Evolutionary conservation across 2,329 filamentous ascomycete species (phyloP).

Genomic region (Hymenoscyphus occultus): DNA sequence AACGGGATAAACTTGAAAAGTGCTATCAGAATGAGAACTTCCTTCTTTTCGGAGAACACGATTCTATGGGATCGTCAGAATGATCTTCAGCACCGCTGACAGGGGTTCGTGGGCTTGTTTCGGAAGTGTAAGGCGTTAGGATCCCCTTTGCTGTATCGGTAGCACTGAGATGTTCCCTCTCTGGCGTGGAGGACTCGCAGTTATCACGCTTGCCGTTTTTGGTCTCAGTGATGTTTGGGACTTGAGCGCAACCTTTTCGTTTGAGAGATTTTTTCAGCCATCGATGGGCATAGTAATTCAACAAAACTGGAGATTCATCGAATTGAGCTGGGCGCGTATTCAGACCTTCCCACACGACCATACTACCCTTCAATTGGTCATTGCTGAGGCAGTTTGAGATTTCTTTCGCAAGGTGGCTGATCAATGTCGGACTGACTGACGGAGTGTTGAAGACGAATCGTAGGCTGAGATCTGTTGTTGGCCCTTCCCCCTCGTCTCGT

Average conservation of each 20-base stretch:
- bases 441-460: slow-evolving; percentile 9
- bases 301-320: not conserved
- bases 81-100: not conserved
- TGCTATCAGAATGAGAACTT: not conserved
- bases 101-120: not conserved
- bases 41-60: not conserved
- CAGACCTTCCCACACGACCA: slow-evolving; percentile 2
- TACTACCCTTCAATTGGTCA: slow-evolving; percentile 1
- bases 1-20: too few relatives aligned
- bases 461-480: not conserved
- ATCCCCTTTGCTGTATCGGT: not conserved
- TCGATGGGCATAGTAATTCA: not conserved
- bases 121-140: not conserved
- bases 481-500: not conserved
- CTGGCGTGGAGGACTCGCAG: not conserved
- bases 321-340: not conserved
- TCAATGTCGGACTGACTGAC: not conserved
- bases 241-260: not conserved
- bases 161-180: not conserved
- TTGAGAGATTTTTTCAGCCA: not conserved
- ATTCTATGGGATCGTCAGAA: not conserved
- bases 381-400: not conserved
- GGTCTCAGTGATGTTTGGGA: not conserved
- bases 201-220: not conserved
- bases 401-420: not conserved